A percentile compares a stretch with the other conserved stretches of the same genome.
Conservation (phyloP, 2,329 filamentous ascomycete genomes). For the Knoxdaviesia proteae region DNA sequence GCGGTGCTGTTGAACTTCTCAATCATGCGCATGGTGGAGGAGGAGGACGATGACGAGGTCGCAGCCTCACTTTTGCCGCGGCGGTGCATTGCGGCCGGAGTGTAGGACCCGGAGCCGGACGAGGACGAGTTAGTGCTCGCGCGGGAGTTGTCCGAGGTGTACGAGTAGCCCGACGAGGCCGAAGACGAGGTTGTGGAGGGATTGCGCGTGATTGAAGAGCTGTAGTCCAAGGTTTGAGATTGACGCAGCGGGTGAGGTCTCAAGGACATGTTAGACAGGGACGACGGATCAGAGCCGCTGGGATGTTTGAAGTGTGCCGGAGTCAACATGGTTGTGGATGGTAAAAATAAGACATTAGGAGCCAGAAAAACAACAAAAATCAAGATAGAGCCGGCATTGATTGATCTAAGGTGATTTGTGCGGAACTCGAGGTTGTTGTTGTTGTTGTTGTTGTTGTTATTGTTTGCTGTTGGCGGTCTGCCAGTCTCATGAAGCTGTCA, state of each 20-base stretch:
- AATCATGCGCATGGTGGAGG: constrained; percentile 1
- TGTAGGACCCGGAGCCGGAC: constrained; percentile 31
- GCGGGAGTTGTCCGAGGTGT: constrained; percentile 35
- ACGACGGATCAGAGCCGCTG: no score
- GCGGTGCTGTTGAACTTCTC: constrained; percentile 4
- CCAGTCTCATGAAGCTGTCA: no score
- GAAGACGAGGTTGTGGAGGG: constrained; percentile 51
- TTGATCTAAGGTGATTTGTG: no score
- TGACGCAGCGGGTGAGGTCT: constrained; percentile 11
- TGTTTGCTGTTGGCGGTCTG: no score
- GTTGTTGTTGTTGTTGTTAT: no score
- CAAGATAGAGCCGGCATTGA: no score
- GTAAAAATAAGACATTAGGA: no score
- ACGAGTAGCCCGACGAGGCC: constrained; percentile 48
- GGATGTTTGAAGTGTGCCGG: no score
- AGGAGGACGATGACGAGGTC: constrained; percentile 21
- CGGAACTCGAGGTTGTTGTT: no score
- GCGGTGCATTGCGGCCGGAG: constrained; percentile 34
- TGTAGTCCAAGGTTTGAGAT: constrained; percentile 13
- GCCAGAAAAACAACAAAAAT: no score
- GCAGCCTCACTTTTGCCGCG: constrained; percentile 57
- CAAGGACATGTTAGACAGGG: constrained; percentile 16
- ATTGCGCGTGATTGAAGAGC: constrained; percentile 29
- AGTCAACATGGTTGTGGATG: no score
- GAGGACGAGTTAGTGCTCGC: constrained; percentile 41